Evolutionary conservation across 2,329 filamentous ascomycete species (phyloP).

Genomic region (Sporothrix luriei): DNA sequence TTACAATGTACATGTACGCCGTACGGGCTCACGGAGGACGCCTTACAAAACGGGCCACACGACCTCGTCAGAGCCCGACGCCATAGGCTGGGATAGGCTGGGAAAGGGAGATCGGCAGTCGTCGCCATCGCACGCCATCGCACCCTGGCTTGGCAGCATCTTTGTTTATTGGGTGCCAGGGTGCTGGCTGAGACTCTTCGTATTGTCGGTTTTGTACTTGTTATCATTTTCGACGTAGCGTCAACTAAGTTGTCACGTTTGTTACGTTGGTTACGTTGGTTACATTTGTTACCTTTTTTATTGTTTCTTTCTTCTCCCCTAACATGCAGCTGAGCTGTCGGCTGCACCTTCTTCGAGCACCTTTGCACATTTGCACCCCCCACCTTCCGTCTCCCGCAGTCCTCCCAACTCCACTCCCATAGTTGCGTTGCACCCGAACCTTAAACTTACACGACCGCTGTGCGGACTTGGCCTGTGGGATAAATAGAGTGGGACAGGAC

Average conservation of each 20-base stretch:
- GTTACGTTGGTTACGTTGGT: too few relatives aligned
- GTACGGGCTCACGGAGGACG: too few relatives aligned
- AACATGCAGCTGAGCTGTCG: not conserved
- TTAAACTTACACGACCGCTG: conserved; percentile 10
- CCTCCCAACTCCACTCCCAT: not conserved
- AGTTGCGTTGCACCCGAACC: conserved; percentile 7
- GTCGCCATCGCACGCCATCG: conserved; percentile 28
- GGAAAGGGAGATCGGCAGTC: conserved; percentile 12
- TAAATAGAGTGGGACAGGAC: not conserved
- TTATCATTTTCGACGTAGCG: too few relatives aligned
- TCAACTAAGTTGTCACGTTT: too few relatives aligned
- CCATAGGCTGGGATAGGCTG: too few relatives aligned
- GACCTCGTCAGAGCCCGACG: too few relatives aligned
- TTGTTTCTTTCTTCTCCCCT: not conserved
- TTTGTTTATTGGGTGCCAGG: not conserved
- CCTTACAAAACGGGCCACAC: too few relatives aligned
- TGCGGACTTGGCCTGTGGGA: not conserved
- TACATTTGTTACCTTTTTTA: too few relatives aligned
- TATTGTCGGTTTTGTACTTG: not conserved
- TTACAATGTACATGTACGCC: too few relatives aligned
- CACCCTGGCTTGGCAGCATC: not conserved
- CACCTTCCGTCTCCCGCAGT: not conserved
- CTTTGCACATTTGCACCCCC: not conserved
- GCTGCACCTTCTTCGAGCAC: not conserved
- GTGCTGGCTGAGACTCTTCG: not conserved